Base-by-base conservation (phyloP, 83 land plant genomes). In the Picea mariana region DNA sequence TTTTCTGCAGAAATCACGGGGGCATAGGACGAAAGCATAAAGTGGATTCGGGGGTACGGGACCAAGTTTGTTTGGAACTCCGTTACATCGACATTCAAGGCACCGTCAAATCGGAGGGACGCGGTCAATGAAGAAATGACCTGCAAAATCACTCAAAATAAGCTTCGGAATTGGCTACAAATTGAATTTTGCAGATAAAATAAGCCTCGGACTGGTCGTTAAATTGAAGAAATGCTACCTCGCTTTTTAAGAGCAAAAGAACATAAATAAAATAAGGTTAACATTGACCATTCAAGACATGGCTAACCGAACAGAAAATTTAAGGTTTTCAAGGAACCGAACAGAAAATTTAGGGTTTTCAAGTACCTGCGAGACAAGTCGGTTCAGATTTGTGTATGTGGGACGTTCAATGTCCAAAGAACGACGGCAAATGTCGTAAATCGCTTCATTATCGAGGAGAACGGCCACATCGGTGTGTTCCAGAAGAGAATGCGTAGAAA, bases 51-150 rank as follows among this genome's bases (percentile, higher is more conserved):
- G 9, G 89, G 91, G 58, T 87, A 89, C 2, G 91, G 89, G 72
- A 89, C 91, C 88, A 89, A 63, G 81, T 89, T 89, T 75, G 91
- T 89, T 83, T 89, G 89, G 71, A 89, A 87, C 82, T 89, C 91
- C 8, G 86, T 89, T 21, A 89, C 88, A 62, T 89, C 91, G 62
- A 89, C 91, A 34, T 89, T 89, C 78, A 89, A 81, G 7, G 91
- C 91, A 66, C 89, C 91, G 65, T 89, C 89, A 71, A 89, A 89
- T 13, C 91, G 89, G 24, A 89, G 85, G 24, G 89, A 87, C 17
- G 91, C 89, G 31, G 91, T 89, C 83, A 89, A 77, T 12, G 91
- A 89, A 31, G 91, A 89, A 60, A 89, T 89, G 26, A 89, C 87
- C 68, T 66, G 68, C 68, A 66, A 66, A 81, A 60, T 6, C 80